Evolutionary conservation across 2,329 filamentous ascomycete genomes (phyloP).

Genomic region (Westerdykella ornata): DNA sequence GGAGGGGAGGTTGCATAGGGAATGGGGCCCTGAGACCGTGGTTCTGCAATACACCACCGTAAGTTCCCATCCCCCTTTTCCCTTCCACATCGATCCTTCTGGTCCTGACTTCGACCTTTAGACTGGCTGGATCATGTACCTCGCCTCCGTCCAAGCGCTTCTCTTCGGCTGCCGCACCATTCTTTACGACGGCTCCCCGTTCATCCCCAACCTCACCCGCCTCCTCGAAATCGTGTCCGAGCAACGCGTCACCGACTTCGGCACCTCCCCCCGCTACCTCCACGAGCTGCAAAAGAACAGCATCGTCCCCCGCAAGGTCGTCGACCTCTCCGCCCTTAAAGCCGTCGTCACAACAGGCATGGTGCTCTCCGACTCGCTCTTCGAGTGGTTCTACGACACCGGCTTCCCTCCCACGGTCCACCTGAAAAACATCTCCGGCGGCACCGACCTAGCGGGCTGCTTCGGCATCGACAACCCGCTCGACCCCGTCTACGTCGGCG

Average conservation of each 20-base stretch:
- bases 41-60: constrained; percentile 54
- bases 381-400: constrained; percentile 71
- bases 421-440: constrained; percentile 67
- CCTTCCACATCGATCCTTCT: neutral
- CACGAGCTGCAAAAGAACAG: constrained; percentile 61
- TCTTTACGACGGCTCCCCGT: constrained; percentile 79
- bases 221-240: constrained; percentile 58
- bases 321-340: constrained; percentile 56
- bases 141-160: constrained; percentile 54
- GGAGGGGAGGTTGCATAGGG: constrained; percentile 53
- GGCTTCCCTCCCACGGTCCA: constrained; percentile 63
- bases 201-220: constrained; percentile 59
- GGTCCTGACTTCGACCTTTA: constrained; percentile 5
- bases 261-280: constrained; percentile 70
- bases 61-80: constrained; percentile 8
- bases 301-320: constrained; percentile 55
- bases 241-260: constrained; percentile 63
- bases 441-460: constrained; percentile 67
- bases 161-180: constrained; percentile 56
- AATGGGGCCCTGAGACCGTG: constrained; percentile 40
- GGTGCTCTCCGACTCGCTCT: constrained; percentile 69
- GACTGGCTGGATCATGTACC: constrained; percentile 76
- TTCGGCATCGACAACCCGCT: constrained; percentile 61
- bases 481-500: constrained; percentile 57
- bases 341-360: constrained; percentile 69